phyloP scores from a whole-genome alignment of 1,284 basidiomycete species.

The Ganoderma boninense region DNA sequence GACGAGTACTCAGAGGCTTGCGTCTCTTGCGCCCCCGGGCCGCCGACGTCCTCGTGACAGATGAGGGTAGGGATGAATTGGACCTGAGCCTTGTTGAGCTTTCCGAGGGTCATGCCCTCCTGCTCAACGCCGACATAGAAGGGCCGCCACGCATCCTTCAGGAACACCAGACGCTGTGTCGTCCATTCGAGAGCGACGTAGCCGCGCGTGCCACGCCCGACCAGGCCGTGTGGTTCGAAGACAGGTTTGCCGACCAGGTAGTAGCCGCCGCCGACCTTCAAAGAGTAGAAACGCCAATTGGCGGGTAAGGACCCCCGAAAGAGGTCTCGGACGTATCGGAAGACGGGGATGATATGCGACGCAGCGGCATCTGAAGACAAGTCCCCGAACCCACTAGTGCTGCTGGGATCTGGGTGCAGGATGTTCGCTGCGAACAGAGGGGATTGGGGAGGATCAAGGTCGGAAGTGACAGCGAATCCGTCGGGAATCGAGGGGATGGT shows the following conservation, averaged over 20 bases:
- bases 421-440: background rate
- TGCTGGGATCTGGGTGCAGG: background rate
- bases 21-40: background rate
- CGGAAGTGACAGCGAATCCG: background rate
- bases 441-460: background rate
- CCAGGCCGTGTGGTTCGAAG: background rate
- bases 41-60: background rate
- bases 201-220: conserved; percentile 11
- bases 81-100: background rate
- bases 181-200: conserved; percentile 11
- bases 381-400: background rate
- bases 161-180: conserved; percentile 11
- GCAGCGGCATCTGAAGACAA: too few relatives aligned
- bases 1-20: background rate
- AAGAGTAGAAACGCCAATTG: conserved; percentile 9
- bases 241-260: conserved; percentile 1
- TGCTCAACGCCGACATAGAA: background rate
- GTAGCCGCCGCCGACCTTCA: conserved; percentile 4
- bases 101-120: background rate
- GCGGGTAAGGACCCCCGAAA: conserved; percentile 14
- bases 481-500: background rate
- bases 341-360: background rate
- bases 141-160: conserved; percentile 12
- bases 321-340: conserved; percentile 18
- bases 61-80: background rate